Percentiles rank a stretch among this genome's conserved stretches.
These are phyloP conservation scores for Apiospora hydei DNA, from an alignment of 2,329 filamentous ascomycete genomes.

Conservation along the genomic window DNA sequence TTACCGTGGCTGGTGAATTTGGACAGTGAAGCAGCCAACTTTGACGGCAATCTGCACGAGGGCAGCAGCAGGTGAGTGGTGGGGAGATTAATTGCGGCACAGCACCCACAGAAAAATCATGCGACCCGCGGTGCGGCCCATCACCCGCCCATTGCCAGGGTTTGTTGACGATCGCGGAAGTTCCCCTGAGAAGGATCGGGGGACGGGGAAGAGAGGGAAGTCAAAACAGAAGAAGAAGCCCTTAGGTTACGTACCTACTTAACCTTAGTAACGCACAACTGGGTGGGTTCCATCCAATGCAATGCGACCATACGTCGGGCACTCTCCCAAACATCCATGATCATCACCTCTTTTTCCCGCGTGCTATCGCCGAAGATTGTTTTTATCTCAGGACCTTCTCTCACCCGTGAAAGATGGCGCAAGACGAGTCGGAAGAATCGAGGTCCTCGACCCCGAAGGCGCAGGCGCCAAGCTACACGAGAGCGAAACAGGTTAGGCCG, in stretches of 20 bases:
- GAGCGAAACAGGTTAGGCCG: slow-evolving; percentile 19
- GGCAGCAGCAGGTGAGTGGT: background rate
- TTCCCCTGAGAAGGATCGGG: background rate
- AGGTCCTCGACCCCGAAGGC: background rate
- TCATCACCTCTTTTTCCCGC: background rate
- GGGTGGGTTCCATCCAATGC: background rate
- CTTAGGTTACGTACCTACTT: background rate
- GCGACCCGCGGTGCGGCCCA: slow-evolving; percentile 9
- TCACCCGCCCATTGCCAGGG: background rate
- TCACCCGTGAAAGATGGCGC: background rate
- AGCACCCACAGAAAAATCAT: slow-evolving; percentile 1
- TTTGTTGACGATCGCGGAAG: background rate
- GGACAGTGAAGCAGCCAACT: background rate
- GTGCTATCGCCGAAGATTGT: background rate
- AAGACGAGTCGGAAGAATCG: background rate
- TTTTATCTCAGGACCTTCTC: no score
- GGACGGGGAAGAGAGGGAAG: background rate
- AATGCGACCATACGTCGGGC: background rate
- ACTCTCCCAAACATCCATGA: background rate
- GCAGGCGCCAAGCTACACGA: background rate
- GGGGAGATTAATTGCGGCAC: slow-evolving; percentile 17
- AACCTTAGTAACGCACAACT: background rate
- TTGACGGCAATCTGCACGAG: background rate
- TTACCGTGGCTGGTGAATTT: background rate
- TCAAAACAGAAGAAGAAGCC: background rate